phyloP scores from a whole-genome alignment of 1,284 basidiomycete species.

The Trichosporon sp. region DNA sequence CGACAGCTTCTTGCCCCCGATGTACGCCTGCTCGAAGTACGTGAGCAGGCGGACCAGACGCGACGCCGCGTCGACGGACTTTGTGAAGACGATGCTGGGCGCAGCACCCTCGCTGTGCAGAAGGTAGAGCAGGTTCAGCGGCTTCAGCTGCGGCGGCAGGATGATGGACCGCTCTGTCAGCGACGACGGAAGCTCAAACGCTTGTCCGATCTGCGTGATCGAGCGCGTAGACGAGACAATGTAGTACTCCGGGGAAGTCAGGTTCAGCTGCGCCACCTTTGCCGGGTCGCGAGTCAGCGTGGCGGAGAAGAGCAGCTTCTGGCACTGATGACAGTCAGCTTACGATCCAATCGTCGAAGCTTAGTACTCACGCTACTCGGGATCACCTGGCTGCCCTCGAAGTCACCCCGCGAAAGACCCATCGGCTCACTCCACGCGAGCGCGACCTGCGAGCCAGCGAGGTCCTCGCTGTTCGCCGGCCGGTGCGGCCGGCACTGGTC shows the following conservation, averaged over 20 bases:
- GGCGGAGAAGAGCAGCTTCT: conserved; percentile 94
- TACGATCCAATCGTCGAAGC: conserved; percentile 21
- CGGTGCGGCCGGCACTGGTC: conserved; percentile 26
- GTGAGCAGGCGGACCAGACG: conserved; percentile 77
- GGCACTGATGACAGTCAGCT: conserved; percentile 61
- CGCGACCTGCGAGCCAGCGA: conserved; percentile 34
- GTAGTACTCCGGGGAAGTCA: conserved; percentile 81
- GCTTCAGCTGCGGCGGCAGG: conserved; percentile 74
- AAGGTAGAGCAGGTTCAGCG: conserved; percentile 82
- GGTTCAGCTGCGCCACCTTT: conserved; percentile 75
- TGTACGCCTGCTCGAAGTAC: conserved; percentile 66
- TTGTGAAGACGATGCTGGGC: conserved; percentile 85
- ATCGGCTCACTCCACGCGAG: conserved; percentile 46
- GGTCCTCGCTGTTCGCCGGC: not conserved
- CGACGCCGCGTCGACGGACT: conserved; percentile 83
- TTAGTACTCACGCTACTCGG: conserved; percentile 10
- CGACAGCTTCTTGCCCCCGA: conserved; percentile 48
- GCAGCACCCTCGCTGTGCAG: conserved; percentile 54
- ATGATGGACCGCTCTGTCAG: conserved; percentile 81
- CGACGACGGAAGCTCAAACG: conserved; percentile 74
- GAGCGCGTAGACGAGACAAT: conserved; percentile 60
- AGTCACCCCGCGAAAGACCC: conserved; percentile 27
- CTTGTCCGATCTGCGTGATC: conserved; percentile 53
- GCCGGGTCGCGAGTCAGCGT: conserved; percentile 91
- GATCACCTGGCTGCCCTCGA: conserved; percentile 19